Evolutionary conservation across 306 rosid genomes (phyloP), one percentile per base, ranked within the genome.

Genomic region (peach (Prunus persica)): DNA sequence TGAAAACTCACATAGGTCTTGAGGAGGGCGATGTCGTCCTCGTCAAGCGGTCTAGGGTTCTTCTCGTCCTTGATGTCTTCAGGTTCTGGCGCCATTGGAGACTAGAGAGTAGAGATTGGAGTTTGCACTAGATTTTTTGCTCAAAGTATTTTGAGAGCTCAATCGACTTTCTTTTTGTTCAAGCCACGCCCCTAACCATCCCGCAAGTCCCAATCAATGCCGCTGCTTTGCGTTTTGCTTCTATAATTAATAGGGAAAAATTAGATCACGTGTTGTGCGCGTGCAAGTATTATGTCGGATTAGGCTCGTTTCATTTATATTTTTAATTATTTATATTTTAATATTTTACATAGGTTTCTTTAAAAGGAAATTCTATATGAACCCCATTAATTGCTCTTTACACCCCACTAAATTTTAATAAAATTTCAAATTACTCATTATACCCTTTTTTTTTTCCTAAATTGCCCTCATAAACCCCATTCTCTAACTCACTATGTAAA

Each of bases 51-150:
- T 50, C 84, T 90, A 24, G 98, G 98, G 79, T 91, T 96, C 91
- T 96, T 96, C 97, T 96, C 99, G 82, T 96, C 99, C 85, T 96
- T 96, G 86, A 96, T 34, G 45, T 92, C 94, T 71, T 96, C 99
- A 2, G 87, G 90, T 46, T 93, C 97, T 0, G 81, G 76, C 16
- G 99, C 96, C 99, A 96, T 96, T 27, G 81, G 43, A 38, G 65
- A n/a, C 38, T 22, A 24, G 8, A 51, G 65, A 32, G 65, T 13
- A 18, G 64, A 41, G 38, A 30, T 18, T 25, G 20, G 55, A 34
- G 3, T 32, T 32, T 8, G 45, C 43, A 34, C 43, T 34, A 6
- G 43, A 6, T 6, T 1, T 38, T 52, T 52, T 52, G 6, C 8
- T 18, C n/a, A 16, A 16, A 14, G 64, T 24, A 22, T 24, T 22